phyloP scores from a whole-genome alignment of 371 early-diverging fungal species.

The Rhizomucor miehei region DNA sequence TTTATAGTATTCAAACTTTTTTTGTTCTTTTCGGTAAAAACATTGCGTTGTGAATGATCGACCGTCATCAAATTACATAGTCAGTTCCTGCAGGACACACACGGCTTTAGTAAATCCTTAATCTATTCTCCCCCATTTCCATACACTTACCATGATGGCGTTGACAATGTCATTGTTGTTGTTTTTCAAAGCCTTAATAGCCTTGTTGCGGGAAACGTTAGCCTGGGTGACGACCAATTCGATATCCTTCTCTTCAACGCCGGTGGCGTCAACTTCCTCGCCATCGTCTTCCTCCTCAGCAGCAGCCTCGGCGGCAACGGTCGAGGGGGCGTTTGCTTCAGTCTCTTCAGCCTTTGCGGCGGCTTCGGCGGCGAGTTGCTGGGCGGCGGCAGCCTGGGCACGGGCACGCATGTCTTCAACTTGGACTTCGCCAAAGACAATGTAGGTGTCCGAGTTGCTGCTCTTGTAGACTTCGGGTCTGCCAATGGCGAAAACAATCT shows the following conservation, averaged over 20 bases:
- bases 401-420: conserved; percentile 82
- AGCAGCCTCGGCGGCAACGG: conserved; percentile 38
- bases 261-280: conserved; percentile 64
- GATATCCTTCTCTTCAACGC: conserved; percentile 90
- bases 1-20: too few species aligned
- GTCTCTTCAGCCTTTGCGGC: conserved; percentile 49
- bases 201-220: conserved; percentile 83
- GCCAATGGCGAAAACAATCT: conserved; percentile 84
- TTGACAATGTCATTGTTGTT: conserved; percentile 94
- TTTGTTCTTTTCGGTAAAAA: too few species aligned
- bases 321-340: conserved; percentile 30
- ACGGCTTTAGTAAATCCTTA: background rate
- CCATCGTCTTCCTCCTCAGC: conserved; percentile 60
- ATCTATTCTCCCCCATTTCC: background rate
- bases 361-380: conserved; percentile 57
- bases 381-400: conserved; percentile 69
- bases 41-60: too few species aligned
- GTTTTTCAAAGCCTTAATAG: conserved; percentile 86
- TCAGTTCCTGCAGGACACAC: conserved; percentile 8
- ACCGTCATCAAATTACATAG: conserved; percentile 7
- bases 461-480: conserved; percentile 94
- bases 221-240: conserved; percentile 93
- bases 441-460: conserved; percentile 86
- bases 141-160: conserved; percentile 83
- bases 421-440: conserved; percentile 95